Evolutionary conservation across 768 basidiomycete species (phyloP).

Genomic region (Amanita fuliginea): DNA sequence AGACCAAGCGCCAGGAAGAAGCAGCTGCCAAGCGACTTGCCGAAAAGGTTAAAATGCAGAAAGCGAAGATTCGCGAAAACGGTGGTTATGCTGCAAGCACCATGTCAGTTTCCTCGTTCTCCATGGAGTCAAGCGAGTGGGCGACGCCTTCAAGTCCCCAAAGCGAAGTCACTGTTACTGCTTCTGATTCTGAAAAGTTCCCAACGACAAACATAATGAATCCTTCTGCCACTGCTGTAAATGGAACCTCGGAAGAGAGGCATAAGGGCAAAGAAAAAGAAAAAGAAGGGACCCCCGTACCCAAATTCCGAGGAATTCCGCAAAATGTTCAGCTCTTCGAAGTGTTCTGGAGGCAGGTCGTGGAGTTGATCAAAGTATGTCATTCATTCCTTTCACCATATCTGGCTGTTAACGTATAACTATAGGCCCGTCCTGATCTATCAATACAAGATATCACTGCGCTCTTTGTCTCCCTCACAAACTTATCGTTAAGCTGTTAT

Average conservation of each 20-base stretch:
- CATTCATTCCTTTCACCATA: background rate
- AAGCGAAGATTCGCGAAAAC: slow-evolving; percentile 49
- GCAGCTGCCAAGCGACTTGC: slow-evolving; percentile 82
- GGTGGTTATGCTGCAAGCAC: slow-evolving; percentile 17
- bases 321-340: slow-evolving; percentile 94
- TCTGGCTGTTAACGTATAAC: background rate
- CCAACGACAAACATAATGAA: slow-evolving; percentile 6
- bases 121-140: slow-evolving; percentile 34
- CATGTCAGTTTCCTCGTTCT: slow-evolving; percentile 25
- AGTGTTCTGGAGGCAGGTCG: slow-evolving; percentile 98
- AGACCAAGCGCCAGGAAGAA: slow-evolving; percentile 88
- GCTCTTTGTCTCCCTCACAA: slow-evolving; percentile 87
- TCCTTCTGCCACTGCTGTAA: slow-evolving; percentile 5
- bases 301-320: slow-evolving; percentile 92
- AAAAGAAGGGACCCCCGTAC: slow-evolving; percentile 43
- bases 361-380: slow-evolving; percentile 87
- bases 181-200: slow-evolving; percentile 20
- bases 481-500: slow-evolving; percentile 93
- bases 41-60: slow-evolving; percentile 73
- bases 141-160: slow-evolving; percentile 25
- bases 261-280: slow-evolving; percentile 56
- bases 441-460: slow-evolving; percentile 98
- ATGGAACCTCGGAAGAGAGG: slow-evolving; percentile 17
- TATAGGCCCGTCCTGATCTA: slow-evolving; percentile 88
- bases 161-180: slow-evolving; percentile 18